Base-by-base conservation (phyloP, 495 filamentous ascomycete genomes). In the Trichocladium uniseriatum region DNA sequence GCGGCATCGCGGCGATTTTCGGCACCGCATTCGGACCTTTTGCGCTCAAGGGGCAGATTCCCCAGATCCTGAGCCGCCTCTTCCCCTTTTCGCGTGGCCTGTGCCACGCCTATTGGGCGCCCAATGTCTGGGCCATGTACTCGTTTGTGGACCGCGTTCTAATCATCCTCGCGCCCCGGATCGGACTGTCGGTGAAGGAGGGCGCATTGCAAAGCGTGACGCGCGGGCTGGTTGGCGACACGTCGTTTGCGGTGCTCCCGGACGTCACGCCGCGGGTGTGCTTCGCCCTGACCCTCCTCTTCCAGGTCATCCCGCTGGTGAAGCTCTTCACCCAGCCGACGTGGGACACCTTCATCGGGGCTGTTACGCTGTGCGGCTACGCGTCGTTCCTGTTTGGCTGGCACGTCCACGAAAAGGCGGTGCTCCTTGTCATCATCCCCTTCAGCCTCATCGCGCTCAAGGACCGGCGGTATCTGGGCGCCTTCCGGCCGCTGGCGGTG, bases 351-450 rank as follows among this genome's bases (percentile, higher is more conserved):
- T 97, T 98, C 64, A 71, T 96, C 43, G 88, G 87, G 8, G 86
- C 87, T 5, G 73, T 96, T 14, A 96, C 89, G 1, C 81, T 96
- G n/a, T 96, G 91, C 58, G 92, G 86, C 43, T 98, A 94, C 56
- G 87, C 90, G 0, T 95, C 92, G 0, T 98, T 98, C 70, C 76
- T 98, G 18, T 96, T 97, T 51, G 91, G 92, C 43, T 98, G 92
- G 92, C 92, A 98, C 60, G 92, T 98, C 16, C 92, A 98, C 57
- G 92, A 98, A 58, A 98, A 98, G 60, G 92, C 92, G 6, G 86
- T 98, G 27, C 80, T 98, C 13, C 76, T 96, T 42, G 84, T 97
- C 57, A 87, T 98, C 57, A 86, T 97, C 48, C 92, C 92, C 0
- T 97, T 98, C 74, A 91, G 84, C 57, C 77, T 98, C 49, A 84